These are phyloP conservation scores for Wolfiporia cocos DNA, from an alignment of 1,284 basidiomycete species.

Conservation along the genomic window DNA sequence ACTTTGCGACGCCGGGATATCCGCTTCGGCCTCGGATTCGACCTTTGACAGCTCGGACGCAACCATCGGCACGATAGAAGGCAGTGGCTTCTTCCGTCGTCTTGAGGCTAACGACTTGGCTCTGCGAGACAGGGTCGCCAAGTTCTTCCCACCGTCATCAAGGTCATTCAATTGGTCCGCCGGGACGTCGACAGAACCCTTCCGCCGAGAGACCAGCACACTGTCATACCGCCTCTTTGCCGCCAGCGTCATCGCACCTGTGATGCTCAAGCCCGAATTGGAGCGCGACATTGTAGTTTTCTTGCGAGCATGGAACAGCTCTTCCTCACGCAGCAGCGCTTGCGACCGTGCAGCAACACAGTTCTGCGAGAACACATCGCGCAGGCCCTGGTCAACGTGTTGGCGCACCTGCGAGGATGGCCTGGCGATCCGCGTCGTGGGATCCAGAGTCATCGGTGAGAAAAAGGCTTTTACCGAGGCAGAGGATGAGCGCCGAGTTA, in stretches of 20 bases:
- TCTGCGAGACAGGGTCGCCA: conserved; percentile 15
- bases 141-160: conserved; percentile 7
- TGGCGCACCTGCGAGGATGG: conserved; percentile 63
- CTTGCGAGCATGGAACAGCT: conserved; percentile 53
- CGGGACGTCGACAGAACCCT: conserved; percentile 30
- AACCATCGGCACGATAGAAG: conserved; percentile 31
- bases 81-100: conserved; percentile 35
- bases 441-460: conserved; percentile 38
- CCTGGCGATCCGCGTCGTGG: conserved; percentile 54
- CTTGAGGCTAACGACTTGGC: conserved; percentile 29
- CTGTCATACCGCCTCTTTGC: conserved; percentile 64
- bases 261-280: conserved; percentile 34
- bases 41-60: conserved; percentile 14
- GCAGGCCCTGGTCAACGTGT: conserved; percentile 59
- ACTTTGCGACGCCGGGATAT: conserved; percentile 11
- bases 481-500: conserved; percentile 51
- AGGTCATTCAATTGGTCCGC: conserved; percentile 10
- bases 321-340: conserved; percentile 53
- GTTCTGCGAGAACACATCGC: conserved; percentile 62
- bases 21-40: conserved; percentile 13
- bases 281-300: conserved; percentile 21
- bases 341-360: conserved; percentile 55
- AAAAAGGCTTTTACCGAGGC: conserved; percentile 54
- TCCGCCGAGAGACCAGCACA: conserved; percentile 51
- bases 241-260: conserved; percentile 40